These are phyloP conservation scores for Alternaria arborescens DNA, from an alignment of 2,329 filamentous ascomycete genomes.

Conservation along the genomic window DNA sequence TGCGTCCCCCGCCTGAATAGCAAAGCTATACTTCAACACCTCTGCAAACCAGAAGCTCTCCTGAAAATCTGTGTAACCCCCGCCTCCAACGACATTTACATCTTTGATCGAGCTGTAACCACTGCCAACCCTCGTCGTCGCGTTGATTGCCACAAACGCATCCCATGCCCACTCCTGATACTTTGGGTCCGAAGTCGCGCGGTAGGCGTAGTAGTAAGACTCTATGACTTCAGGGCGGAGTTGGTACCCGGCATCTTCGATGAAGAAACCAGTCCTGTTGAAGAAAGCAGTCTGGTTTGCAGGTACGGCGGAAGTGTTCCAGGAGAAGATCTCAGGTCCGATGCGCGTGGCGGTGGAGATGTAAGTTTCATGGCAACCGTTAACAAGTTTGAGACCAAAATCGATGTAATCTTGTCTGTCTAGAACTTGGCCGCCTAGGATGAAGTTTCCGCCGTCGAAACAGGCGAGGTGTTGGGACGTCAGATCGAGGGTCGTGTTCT, in stretches of 20 bases:
- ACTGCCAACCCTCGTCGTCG: slow-evolving; percentile 67
- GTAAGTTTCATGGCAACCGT: slow-evolving; percentile 80
- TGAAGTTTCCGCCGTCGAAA: slow-evolving; percentile 86
- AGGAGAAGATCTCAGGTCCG: slow-evolving; percentile 71
- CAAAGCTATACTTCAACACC: slow-evolving; percentile 83
- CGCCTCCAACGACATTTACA: slow-evolving; percentile 71
- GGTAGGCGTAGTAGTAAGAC: slow-evolving; percentile 86
- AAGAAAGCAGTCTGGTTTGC: slow-evolving; percentile 66
- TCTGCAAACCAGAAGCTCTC: slow-evolving; percentile 91
- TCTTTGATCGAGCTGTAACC: slow-evolving; percentile 73
- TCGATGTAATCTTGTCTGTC: slow-evolving; percentile 71
- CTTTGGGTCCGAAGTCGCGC: slow-evolving; percentile 75
- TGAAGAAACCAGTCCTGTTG: slow-evolving; percentile 74
- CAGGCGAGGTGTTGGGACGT: slow-evolving; percentile 69
- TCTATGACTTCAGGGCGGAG: slow-evolving; percentile 85
- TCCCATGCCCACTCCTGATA: slow-evolving; percentile 89
- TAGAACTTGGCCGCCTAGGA: slow-evolving; percentile 79
- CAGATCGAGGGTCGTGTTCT: slow-evolving; percentile 53
- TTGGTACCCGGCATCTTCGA: slow-evolving; percentile 67
- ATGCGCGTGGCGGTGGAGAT: slow-evolving; percentile 72
- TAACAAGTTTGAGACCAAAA: slow-evolving; percentile 76
- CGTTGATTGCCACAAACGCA: slow-evolving; percentile 74
- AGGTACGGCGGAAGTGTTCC: slow-evolving; percentile 47
- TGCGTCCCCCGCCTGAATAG: slow-evolving; percentile 70
- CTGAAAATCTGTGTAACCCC: slow-evolving; percentile 72